Conservation (phyloP, 2,329 filamentous ascomycete genomes). For the Calonectria fujianensis region DNA sequence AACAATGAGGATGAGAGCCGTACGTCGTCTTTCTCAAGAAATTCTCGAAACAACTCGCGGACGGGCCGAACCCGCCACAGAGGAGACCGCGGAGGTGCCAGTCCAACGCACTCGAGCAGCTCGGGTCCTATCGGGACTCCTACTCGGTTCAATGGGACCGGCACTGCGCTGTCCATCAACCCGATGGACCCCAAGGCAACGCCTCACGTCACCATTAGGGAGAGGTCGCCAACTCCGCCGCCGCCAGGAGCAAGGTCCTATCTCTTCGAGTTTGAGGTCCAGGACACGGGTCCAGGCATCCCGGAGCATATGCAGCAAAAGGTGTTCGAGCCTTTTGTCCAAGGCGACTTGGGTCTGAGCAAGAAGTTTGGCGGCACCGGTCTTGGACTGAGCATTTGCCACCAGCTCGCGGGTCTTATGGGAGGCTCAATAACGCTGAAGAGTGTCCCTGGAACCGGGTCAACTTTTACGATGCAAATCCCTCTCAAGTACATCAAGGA, state of each 20-base stretch:
- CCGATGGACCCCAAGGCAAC: slow-evolving; percentile 74
- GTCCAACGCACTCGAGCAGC: slow-evolving; percentile 70
- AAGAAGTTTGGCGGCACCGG: slow-evolving; percentile 95
- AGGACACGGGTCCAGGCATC: slow-evolving; percentile 92
- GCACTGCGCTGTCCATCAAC: slow-evolving; percentile 78
- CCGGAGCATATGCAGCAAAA: slow-evolving; percentile 84
- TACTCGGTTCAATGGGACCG: slow-evolving; percentile 57
- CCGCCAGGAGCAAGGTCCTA: slow-evolving; percentile 79
- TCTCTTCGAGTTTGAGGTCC: slow-evolving; percentile 89
- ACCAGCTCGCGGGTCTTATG: slow-evolving; percentile 90
- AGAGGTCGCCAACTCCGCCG: slow-evolving; percentile 76
- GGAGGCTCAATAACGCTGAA: slow-evolving; percentile 83
- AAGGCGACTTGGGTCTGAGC: slow-evolving; percentile 91
- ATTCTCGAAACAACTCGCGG: slow-evolving; percentile 66
- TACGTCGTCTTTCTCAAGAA: slow-evolving; percentile 71
- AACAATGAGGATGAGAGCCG: slow-evolving; percentile 67
- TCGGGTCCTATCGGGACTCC: slow-evolving; percentile 62
- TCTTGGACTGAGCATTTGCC: slow-evolving; percentile 90
- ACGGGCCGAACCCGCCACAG: slow-evolving; percentile 64
- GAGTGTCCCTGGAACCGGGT: slow-evolving; percentile 84
- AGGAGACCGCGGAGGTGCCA: slow-evolving; percentile 64
- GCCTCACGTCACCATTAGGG: slow-evolving; percentile 68
- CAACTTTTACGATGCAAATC: slow-evolving; percentile 88
- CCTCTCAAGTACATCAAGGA: slow-evolving; percentile 86
- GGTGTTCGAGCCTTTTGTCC: slow-evolving; percentile 96